Percentiles rank a stretch among this genome's conserved stretches.
phyloP scores from a whole-genome alignment of 768 basidiomycete genomes.

The Cystoderma amianthinum region DNA sequence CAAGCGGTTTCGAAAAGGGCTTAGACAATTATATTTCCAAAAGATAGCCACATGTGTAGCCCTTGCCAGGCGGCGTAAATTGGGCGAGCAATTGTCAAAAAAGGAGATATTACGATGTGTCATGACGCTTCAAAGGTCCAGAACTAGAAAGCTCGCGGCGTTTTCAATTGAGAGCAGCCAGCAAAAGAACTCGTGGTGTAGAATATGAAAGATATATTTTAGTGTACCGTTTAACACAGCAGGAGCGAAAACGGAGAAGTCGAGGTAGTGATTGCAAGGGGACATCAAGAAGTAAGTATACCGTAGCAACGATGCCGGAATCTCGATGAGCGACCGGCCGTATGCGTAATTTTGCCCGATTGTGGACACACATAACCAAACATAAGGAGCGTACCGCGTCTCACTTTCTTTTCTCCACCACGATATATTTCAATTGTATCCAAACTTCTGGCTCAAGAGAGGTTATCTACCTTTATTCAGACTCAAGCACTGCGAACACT shows the following conservation, averaged over 20 bases:
- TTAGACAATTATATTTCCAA: background rate
- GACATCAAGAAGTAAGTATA: background rate
- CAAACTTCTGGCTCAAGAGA: too few relatives aligned
- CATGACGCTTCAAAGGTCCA: too few relatives aligned
- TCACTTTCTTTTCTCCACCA: background rate
- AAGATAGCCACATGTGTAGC: too few relatives aligned
- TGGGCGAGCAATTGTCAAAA: too few relatives aligned
- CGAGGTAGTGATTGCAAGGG: background rate
- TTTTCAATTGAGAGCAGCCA: background rate
- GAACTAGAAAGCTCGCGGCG: background rate
- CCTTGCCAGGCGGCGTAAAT: too few relatives aligned
- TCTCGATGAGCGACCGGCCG: background rate
- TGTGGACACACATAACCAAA: background rate
- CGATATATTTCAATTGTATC: background rate
- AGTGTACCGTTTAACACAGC: too few relatives aligned
- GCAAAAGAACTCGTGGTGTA: background rate
- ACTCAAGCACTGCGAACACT: background rate
- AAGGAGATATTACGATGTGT: background rate
- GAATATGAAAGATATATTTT: too few relatives aligned
- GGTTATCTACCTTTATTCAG: background rate
- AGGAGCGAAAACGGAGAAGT: background rate
- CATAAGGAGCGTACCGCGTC: background rate
- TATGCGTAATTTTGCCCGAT: background rate
- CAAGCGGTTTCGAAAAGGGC: background rate
- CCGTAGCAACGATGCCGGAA: background rate